Percentiles rank a stretch among this genome's conserved stretches.
Conservation (phyloP, 164 flowering plant species). For the Malania oleifera region DNA sequence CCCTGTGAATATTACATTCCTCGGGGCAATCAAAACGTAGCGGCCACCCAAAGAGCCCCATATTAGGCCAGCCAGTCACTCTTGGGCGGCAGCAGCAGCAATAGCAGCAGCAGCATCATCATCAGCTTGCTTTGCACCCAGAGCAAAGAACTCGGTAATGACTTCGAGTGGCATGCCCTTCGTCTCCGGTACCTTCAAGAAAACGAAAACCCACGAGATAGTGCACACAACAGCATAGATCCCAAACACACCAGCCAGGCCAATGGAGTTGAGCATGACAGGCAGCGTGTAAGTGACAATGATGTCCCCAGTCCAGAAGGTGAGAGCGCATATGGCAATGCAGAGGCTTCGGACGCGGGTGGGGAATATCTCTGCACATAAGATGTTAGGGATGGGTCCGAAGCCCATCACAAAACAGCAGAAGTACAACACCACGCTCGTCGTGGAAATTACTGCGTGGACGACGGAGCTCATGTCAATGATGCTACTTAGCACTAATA, state of each 20-base stretch:
- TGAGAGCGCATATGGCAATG: slow-evolving; percentile 28
- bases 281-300: slow-evolving; percentile 35
- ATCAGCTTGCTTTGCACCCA: slow-evolving; percentile 18
- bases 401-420: slow-evolving; percentile 28
- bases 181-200: slow-evolving; percentile 34
- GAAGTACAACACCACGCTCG: slow-evolving; percentile 22
- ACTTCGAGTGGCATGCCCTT: slow-evolving; percentile 43
- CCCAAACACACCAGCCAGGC: slow-evolving; percentile 31
- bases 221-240: slow-evolving; percentile 26
- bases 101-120: no score
- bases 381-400: slow-evolving; percentile 27
- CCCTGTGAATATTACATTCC: no score
- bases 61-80: no score
- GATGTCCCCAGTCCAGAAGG: slow-evolving; percentile 30
- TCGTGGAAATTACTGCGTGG: slow-evolving; percentile 21
- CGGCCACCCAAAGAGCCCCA: no score
- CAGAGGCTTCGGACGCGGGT: slow-evolving; percentile 32
- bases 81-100: no score
- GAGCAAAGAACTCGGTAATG: slow-evolving; percentile 32
- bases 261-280: slow-evolving; percentile 23
- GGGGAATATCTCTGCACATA: slow-evolving; percentile 34
- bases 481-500: slow-evolving; percentile 16
- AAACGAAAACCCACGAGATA: slow-evolving; percentile 25
- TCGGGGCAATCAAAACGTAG: no score
- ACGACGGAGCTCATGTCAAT: slow-evolving; percentile 9